phyloP scores from a whole-genome alignment of 495 filamentous ascomycete genomes.

The Hypoxylon lienhwacheense region DNA sequence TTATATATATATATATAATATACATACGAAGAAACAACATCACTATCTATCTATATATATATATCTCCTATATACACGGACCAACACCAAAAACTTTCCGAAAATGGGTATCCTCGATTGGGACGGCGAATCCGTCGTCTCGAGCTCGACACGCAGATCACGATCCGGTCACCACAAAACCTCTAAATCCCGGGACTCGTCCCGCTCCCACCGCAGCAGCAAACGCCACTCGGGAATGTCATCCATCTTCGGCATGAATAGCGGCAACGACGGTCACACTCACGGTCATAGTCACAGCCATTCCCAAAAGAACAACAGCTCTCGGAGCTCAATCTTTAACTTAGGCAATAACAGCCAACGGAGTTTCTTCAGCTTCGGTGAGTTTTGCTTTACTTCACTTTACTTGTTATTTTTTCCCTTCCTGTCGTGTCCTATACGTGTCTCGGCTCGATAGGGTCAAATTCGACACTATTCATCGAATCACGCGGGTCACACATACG shows the following conservation, averaged over 20 bases:
- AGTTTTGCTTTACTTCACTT: conserved; percentile 38
- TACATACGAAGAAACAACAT: too few relatives aligned
- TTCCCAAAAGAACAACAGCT: conserved; percentile 44
- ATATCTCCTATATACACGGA: background rate
- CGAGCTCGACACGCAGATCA: conserved; percentile 43
- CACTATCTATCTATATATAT: too few relatives aligned
- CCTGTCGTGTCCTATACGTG: conserved; percentile 59
- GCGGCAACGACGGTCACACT: conserved; percentile 36
- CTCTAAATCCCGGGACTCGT: conserved; percentile 39
- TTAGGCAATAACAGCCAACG: conserved; percentile 48
- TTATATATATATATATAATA: conserved; percentile 1
- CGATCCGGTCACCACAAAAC: conserved; percentile 38
- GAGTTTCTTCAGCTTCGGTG: conserved; percentile 55
- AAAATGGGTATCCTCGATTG: conserved; percentile 49
- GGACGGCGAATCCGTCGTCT: conserved; percentile 47
- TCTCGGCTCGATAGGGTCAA: conserved; percentile 54
- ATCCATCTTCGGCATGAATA: conserved; percentile 44
- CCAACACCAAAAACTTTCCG: background rate
- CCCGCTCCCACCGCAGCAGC: conserved; percentile 34
- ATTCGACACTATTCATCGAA: conserved; percentile 36
- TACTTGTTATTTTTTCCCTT: conserved; percentile 36
- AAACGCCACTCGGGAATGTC: conserved; percentile 30
- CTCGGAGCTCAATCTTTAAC: conserved; percentile 56
- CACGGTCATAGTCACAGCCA: conserved; percentile 35
- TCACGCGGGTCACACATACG: too few relatives aligned